Conservation (phyloP, 2,329 filamentous ascomycete species). For the Sporothrix brasiliensis region DNA sequence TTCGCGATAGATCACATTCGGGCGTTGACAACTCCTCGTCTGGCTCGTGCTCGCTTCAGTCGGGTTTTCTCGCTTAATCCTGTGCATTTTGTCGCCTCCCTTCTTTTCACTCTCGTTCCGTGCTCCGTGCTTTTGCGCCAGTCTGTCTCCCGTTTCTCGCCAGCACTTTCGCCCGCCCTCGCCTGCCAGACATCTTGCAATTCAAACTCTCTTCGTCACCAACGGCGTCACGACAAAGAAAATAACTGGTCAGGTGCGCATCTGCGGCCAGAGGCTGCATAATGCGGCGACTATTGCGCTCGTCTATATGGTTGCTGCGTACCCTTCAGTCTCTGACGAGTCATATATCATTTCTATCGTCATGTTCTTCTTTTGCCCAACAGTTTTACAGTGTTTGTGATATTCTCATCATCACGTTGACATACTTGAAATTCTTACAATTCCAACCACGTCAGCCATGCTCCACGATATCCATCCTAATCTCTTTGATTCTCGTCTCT, state of each 20-base stretch:
- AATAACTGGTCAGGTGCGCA: slow-evolving; percentile 20
- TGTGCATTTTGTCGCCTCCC: neutral
- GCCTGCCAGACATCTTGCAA: neutral
- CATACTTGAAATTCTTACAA: neutral
- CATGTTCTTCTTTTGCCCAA: neutral
- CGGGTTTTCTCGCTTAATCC: slow-evolving; percentile 1
- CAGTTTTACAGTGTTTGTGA: neutral
- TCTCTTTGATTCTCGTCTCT: neutral
- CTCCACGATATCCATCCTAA: neutral
- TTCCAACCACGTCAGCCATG: neutral
- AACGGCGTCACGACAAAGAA: neutral
- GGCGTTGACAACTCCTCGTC: neutral
- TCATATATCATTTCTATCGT: neutral
- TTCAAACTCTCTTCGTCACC: slow-evolving; percentile 4
- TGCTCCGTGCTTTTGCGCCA: neutral
- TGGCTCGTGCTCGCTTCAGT: neutral
- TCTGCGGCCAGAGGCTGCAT: slow-evolving; percentile 27
- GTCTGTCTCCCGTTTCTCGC: neutral
- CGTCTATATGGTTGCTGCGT: slow-evolving; percentile 13
- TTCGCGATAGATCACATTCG: neutral
- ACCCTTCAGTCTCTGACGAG: neutral
- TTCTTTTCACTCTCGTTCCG: neutral
- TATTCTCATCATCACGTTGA: neutral
- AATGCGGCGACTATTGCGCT: slow-evolving; percentile 26
- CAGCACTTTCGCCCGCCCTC: neutral